phyloP scores from a whole-genome alignment of 148 eudicot species.

The Beta vulgaris region DNA sequence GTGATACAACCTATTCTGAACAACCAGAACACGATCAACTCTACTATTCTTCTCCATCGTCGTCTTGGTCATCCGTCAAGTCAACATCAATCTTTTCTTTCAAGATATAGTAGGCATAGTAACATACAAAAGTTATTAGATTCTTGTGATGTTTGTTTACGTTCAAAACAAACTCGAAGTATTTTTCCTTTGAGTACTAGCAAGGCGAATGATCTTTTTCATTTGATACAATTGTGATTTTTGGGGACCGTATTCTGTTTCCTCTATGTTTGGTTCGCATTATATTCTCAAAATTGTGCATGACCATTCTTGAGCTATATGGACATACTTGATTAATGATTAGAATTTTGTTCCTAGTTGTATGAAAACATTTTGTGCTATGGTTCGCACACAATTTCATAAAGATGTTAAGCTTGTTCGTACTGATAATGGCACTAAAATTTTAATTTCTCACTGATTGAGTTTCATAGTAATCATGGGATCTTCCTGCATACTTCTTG shows the following conservation, averaged over 20 bases:
- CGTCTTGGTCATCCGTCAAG: not conserved
- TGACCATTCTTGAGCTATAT: not conserved
- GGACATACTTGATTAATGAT: not conserved
- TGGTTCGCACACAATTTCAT: not conserved
- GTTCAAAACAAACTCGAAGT: too few species aligned
- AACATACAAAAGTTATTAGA: too few species aligned
- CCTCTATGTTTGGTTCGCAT: not conserved
- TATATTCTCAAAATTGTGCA: slow-evolving; percentile 15
- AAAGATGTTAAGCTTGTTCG: not conserved
- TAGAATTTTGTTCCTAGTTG: not conserved
- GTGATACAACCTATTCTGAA: not conserved
- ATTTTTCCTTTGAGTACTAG: not conserved
- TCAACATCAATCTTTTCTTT: not conserved
- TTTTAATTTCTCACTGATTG: not conserved
- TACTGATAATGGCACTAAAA: slow-evolving; percentile 1
- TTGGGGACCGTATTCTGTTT: not conserved
- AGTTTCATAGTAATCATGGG: not conserved
- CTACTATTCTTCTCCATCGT: not conserved
- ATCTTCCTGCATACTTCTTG: not conserved
- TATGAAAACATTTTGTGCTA: not conserved
- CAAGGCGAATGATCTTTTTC: not conserved
- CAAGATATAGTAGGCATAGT: not conserved
- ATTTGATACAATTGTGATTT: not conserved
- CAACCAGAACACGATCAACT: not conserved
- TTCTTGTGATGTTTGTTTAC: not conserved